phyloP scores from a whole-genome alignment of 495 filamentous ascomycete genomes.

The Penicillium atrosanguineum region DNA sequence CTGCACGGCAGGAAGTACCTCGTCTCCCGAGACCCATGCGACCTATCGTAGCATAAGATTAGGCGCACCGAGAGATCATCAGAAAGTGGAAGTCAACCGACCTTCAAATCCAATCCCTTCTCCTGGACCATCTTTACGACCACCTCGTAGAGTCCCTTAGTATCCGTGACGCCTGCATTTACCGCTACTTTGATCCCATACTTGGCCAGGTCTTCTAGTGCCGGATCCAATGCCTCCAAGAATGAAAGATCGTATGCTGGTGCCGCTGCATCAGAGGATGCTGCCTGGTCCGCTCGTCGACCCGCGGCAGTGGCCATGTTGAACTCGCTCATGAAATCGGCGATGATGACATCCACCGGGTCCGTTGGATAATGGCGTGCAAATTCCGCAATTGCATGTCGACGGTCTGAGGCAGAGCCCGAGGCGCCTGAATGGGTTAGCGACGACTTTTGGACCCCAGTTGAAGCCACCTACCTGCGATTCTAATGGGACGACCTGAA shows the following conservation, averaged over 20 bases:
- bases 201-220: conserved; percentile 48
- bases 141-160: conserved; percentile 43
- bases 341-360: conserved; percentile 55
- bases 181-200: conserved; percentile 55
- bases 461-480: conserved; percentile 14
- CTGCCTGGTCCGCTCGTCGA: conserved; percentile 34
- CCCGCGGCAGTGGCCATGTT: conserved; percentile 51
- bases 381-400: conserved; percentile 53
- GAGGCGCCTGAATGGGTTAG: conserved; percentile 35
- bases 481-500: conserved; percentile 22
- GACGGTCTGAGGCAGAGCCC: conserved; percentile 55
- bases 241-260: conserved; percentile 53
- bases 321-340: conserved; percentile 57
- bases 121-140: conserved; percentile 42
- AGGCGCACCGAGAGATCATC: background rate
- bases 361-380: conserved; percentile 43
- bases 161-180: conserved; percentile 57
- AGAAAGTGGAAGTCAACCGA: background rate
- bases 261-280: conserved; percentile 1
- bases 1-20: conserved; percentile 46
- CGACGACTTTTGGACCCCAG: background rate
- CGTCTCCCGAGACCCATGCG: conserved; percentile 54
- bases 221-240: conserved; percentile 51
- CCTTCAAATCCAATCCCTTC: conserved; percentile 46
- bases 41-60: conserved; percentile 5